These are phyloP conservation scores for Cyamopsis tetragonoloba DNA, from an alignment of 306 rosid species.

Conservation along the genomic window DNA sequence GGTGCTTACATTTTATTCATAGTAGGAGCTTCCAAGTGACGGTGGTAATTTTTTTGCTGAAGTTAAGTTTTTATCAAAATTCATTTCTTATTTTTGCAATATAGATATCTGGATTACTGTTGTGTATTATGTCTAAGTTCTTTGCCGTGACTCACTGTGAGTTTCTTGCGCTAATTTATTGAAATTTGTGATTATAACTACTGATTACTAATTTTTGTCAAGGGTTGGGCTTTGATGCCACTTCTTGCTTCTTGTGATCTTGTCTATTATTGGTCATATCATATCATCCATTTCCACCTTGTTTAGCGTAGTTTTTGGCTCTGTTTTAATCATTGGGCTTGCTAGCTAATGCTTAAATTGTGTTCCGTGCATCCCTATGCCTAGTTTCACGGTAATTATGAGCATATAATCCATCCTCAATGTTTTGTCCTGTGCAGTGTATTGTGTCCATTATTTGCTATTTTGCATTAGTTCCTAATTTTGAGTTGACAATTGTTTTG, in stretches of 20 bases:
- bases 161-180: neutral
- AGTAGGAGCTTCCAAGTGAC: neutral
- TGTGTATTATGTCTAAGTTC: neutral
- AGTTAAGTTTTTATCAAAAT: neutral
- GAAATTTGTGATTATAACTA: neutral
- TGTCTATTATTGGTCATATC: neutral
- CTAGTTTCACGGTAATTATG: neutral
- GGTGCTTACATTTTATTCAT: neutral
- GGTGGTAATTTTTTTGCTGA: neutral
- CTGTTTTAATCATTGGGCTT: neutral
- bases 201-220: no score
- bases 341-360: neutral
- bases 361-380: neutral
- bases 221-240: neutral
- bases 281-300: neutral
- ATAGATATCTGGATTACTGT: neutral
- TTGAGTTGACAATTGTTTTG: neutral
- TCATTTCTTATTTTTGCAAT: neutral
- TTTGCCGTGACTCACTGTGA: neutral
- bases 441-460: neutral
- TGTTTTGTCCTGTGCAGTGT: neutral
- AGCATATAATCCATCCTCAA: neutral
- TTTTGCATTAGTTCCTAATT: slow-evolving; percentile 11
- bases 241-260: neutral
- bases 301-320: neutral